phyloP scores from a whole-genome alignment of 257 asterid species.

The Solanum phureja region DNA sequence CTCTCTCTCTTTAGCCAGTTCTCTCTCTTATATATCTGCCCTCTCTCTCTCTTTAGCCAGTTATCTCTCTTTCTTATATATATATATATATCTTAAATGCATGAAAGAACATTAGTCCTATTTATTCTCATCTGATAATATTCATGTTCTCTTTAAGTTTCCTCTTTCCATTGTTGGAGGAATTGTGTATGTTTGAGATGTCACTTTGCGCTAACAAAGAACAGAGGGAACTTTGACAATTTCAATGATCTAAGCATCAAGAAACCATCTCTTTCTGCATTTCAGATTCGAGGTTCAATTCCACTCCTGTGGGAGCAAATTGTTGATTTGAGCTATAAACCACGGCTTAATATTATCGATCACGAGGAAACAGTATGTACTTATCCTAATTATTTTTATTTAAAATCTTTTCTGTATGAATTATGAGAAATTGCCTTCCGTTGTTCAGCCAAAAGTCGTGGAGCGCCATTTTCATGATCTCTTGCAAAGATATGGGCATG shows the following conservation, averaged over 20 bases:
- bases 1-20: neutral
- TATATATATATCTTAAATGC: neutral
- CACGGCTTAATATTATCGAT: constrained; percentile 58
- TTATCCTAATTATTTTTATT: neutral
- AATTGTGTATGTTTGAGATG: neutral
- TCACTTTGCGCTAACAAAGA: neutral
- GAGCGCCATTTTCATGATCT: constrained; percentile 92
- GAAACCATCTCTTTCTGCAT: constrained; percentile 1
- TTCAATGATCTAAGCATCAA: constrained; percentile 1
- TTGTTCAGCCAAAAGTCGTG: constrained; percentile 62
- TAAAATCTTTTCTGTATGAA: neutral
- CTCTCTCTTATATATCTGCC: neutral
- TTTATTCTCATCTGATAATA: neutral
- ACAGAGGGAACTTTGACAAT: neutral
- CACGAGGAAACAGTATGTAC: constrained; percentile 76
- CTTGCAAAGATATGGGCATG: constrained; percentile 75
- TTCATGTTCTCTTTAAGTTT: neutral
- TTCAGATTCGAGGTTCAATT: constrained; percentile 92
- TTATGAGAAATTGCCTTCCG: neutral
- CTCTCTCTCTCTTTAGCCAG: neutral
- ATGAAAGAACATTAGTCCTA: neutral
- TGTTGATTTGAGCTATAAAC: constrained; percentile 98
- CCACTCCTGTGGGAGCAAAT: constrained; percentile 99
- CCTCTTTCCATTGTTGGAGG: neutral
- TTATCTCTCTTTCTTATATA: neutral